A percentile compares a stretch with the other conserved stretches of the same genome.
Evolutionary conservation across 306 rosid genomes (phyloP).

Genomic region (Lathyrus oleraceus): DNA sequence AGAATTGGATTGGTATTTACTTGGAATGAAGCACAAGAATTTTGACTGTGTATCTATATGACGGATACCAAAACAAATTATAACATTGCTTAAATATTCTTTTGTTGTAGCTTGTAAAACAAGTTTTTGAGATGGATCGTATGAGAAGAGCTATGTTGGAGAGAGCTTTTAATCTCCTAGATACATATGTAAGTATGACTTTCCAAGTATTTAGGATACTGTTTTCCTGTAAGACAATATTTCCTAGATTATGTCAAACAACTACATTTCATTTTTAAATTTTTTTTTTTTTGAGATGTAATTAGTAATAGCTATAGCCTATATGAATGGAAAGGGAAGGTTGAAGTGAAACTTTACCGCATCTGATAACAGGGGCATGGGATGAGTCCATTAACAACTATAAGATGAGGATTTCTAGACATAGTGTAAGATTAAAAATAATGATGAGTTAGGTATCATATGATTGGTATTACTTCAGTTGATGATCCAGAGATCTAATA

Average conservation of each 20-base stretch:
- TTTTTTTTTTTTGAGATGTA: neutral
- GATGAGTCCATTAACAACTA: neutral
- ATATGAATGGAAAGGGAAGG: constrained; percentile 1
- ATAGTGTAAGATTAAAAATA: neutral
- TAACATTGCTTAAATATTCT: constrained; percentile 35
- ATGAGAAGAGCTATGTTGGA: constrained; percentile 64
- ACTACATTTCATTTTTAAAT: constrained; percentile 16
- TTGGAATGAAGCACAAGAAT: constrained; percentile 2
- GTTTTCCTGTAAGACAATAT: neutral
- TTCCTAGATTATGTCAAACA: constrained; percentile 10
- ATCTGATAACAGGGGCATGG: neutral
- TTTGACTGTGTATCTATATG: constrained; percentile 24
- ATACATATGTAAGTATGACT: constrained; percentile 56
- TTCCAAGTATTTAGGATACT: constrained; percentile 22
- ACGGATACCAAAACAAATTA: constrained; percentile 32
- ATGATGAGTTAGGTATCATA: neutral
- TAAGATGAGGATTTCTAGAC: neutral
- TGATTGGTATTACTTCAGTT: neutral
- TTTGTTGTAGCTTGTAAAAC: constrained; percentile 74
- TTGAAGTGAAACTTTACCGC: neutral
- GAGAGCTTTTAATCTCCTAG: constrained; percentile 80
- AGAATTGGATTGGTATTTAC: constrained; percentile 19
- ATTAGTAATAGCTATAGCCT: constrained; percentile 6
- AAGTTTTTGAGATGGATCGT: constrained; percentile 72
- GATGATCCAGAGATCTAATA: neutral